Conservation (phyloP, 2,329 filamentous ascomycete species). For the Claviceps paspali region DNA sequence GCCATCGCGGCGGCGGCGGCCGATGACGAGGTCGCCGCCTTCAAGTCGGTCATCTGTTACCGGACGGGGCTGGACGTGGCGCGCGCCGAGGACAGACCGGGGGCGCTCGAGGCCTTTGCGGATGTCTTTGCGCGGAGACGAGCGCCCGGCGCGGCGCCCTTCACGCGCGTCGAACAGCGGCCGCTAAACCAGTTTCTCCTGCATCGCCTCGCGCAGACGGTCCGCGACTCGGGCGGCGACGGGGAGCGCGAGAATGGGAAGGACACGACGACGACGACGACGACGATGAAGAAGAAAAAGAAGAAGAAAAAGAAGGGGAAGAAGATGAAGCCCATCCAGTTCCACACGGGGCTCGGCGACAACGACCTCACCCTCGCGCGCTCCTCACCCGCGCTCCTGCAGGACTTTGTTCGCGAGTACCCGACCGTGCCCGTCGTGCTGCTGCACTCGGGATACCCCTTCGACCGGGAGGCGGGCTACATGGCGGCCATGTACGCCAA, state of each 20-base stretch:
- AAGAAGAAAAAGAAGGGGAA: no score
- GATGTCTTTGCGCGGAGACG: conserved; percentile 17
- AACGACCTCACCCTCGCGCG: conserved; percentile 56
- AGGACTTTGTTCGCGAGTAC: conserved; percentile 56
- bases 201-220: conserved; percentile 42
- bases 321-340: conserved; percentile 70
- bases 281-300: no score
- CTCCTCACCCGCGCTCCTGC: conserved; percentile 61
- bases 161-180: conserved; percentile 44
- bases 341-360: conserved; percentile 73
- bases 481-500: conserved; percentile 64
- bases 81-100: conserved; percentile 24
- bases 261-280: no score
- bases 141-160: conserved; percentile 12
- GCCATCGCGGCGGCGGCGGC: conserved; percentile 40
- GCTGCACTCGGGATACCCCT: conserved; percentile 70
- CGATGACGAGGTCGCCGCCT: conserved; percentile 56
- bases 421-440: conserved; percentile 59
- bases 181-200: conserved; percentile 57
- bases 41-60: conserved; percentile 77
- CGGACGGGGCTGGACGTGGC: conserved; percentile 55
- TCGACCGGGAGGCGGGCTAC: conserved; percentile 63
- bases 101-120: conserved; percentile 22
- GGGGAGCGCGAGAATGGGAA: no score
- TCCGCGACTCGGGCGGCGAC: no score